Percentiles rank a stretch among this genome's conserved stretches.
These are phyloP conservation scores for Rosa persica DNA, from an alignment of 306 rosid genomes.

Conservation along the genomic window DNA sequence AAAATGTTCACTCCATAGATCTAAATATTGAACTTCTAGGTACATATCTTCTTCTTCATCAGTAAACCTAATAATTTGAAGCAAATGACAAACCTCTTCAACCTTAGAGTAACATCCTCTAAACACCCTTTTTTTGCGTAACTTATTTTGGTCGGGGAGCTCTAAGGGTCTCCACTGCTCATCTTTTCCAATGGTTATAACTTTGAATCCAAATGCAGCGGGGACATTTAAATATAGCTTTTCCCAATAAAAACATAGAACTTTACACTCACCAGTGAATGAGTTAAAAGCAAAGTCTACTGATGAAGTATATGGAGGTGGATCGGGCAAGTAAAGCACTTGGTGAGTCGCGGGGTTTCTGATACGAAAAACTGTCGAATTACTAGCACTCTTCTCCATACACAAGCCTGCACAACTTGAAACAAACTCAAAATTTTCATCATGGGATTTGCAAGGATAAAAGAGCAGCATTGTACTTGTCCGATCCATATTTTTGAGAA, in stretches of 20 bases:
- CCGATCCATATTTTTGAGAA: background rate
- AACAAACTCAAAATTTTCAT: background rate
- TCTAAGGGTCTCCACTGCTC: background rate
- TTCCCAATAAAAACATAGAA: background rate
- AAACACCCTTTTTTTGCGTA: background rate
- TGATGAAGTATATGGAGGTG: background rate
- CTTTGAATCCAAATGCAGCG: background rate
- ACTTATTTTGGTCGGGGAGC: background rate
- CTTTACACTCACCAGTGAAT: background rate
- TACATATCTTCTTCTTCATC: background rate
- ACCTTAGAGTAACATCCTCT: background rate
- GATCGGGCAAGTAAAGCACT: background rate
- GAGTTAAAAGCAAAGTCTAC: slow-evolving; percentile 1
- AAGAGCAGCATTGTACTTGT: background rate
- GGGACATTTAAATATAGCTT: background rate
- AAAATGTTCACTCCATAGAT: background rate
- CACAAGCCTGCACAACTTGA: background rate
- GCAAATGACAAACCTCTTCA: background rate
- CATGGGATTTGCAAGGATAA: background rate
- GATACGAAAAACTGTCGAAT: background rate
- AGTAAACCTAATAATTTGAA: background rate
- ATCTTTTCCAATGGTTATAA: background rate
- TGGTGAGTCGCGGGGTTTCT: background rate
- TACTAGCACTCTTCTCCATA: background rate
- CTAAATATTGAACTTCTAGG: background rate